Evolutionary conservation across 179 eudicot genomes (phyloP), one percentile per base, ranked within the genome.

Genomic region (Gypsophila paniculata): DNA sequence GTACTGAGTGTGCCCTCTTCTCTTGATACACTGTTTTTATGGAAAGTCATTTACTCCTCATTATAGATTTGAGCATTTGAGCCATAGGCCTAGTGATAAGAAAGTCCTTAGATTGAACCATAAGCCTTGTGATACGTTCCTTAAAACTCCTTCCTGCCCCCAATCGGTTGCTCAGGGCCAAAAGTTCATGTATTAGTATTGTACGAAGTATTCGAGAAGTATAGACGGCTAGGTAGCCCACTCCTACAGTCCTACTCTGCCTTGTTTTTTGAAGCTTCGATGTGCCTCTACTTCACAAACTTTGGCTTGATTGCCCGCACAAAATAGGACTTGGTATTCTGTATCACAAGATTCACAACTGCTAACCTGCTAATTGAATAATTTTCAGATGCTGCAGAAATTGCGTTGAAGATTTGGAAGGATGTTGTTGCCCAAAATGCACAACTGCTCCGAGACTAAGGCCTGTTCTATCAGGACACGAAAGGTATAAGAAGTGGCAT

Each of bases 401-500:
- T 68, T 94, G 99, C 71, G 83, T 83, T 23, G 79, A 84, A 17
- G 81, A 74, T 59, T 54, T 87, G 59, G 78, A 80, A 84, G 99
- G 99, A 67, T 94, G 97, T 72, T 94, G 99, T 80, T 85, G 94
- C 76, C 29, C 69, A 34, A 72, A 82, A 26, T 94, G 99, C 79
- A 87, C 72, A 36, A 63, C 87, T 67, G 97, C 99, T 39, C 79
- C 86, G 68, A 84, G 99, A 54, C 83, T 90, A 44, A 86, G 99
- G 72, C 99, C 99, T 19, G 81, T 88, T 74, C 84, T 91, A 19
- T 74, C 77, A 1, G 89, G 90, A 21, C 78, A 83, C n/a, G 82
- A 76, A 64, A 87, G 97, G 78, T 94, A 94, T 75, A 65, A 86
- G 73, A 94, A 94, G 81, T 94, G 97, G 99, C 97, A 94, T 82